Evolutionary conservation across 2,329 filamentous ascomycete genomes (phyloP).

Genomic region (Aspergillus sp.): DNA sequence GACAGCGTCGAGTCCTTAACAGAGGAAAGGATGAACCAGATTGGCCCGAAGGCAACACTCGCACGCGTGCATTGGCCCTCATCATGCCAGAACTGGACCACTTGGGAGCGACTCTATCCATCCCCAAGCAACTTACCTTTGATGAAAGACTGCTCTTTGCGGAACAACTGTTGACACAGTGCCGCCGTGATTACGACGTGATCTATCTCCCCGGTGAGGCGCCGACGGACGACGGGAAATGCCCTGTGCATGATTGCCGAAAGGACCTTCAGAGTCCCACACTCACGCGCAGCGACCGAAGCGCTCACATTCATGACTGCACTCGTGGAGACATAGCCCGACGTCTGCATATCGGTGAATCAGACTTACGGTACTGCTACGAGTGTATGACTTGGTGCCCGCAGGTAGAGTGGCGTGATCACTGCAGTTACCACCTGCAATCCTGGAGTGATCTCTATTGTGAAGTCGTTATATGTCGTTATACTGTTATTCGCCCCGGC

Average conservation of each 20-base stretch:
- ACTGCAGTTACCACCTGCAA: conserved; percentile 12
- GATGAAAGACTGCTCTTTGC: conserved; percentile 18
- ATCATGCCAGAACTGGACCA: conserved; percentile 18
- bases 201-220: conserved; percentile 17
- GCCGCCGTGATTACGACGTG: conserved; percentile 14
- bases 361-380: conserved; percentile 15
- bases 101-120: conserved; percentile 15
- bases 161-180: conserved; percentile 13
- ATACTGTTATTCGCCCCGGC: conserved; percentile 6
- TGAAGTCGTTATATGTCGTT: not conserved
- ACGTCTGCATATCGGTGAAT: conserved; percentile 9
- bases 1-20: conserved; percentile 16
- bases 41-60: conserved; percentile 7
- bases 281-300: conserved; percentile 6
- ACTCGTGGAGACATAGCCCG: conserved; percentile 11
- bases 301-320: conserved; percentile 16
- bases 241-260: conserved; percentile 8
- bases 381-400: conserved; percentile 16
- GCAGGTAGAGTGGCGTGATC: conserved; percentile 7
- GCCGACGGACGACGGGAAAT: conserved; percentile 10
- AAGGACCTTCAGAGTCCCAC: conserved; percentile 7
- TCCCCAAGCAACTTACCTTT: conserved; percentile 10
- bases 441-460: conserved; percentile 14
- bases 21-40: conserved; percentile 12
- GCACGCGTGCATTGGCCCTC: conserved; percentile 14